phyloP scores from a whole-genome alignment of 1,284 basidiomycete species.

The Cystobasidiaceae sp. region DNA sequence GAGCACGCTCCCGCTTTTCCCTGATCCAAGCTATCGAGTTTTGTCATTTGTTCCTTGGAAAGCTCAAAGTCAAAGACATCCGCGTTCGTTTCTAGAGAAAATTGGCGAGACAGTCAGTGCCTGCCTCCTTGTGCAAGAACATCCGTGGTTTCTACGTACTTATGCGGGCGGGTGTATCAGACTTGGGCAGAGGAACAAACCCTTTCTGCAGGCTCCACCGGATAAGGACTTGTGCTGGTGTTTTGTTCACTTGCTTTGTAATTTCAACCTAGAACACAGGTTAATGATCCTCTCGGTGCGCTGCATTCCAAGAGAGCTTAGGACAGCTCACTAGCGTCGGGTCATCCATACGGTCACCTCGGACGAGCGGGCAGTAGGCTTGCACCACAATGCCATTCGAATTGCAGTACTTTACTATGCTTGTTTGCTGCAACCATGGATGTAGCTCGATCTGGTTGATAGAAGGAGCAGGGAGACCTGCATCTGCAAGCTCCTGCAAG shows the following conservation, averaged over 20 bases:
- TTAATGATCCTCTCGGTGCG: background rate
- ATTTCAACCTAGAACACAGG: slow-evolving; percentile 53
- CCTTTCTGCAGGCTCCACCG: slow-evolving; percentile 54
- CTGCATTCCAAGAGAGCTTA: background rate
- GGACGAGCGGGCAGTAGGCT: slow-evolving; percentile 55
- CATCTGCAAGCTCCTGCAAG: slow-evolving; percentile 32
- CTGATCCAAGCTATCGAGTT: slow-evolving; percentile 59
- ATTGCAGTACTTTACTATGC: slow-evolving; percentile 55
- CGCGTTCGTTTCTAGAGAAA: slow-evolving; percentile 54
- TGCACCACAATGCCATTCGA: slow-evolving; percentile 64
- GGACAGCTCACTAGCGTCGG: slow-evolving; percentile 50
- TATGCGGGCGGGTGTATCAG: slow-evolving; percentile 61
- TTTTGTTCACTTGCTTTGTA: slow-evolving; percentile 54
- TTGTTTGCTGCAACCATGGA: slow-evolving; percentile 31
- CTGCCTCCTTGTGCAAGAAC: background rate
- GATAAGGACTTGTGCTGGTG: slow-evolving; percentile 66
- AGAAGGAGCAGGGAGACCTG: slow-evolving; percentile 19
- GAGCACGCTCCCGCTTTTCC: slow-evolving; percentile 60
- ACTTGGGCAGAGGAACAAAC: slow-evolving; percentile 66
- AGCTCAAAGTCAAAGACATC: slow-evolving; percentile 67
- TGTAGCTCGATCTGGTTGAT: slow-evolving; percentile 33
- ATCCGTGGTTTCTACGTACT: slow-evolving; percentile 17
- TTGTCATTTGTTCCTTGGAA: slow-evolving; percentile 57
- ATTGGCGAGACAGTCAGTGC: background rate
- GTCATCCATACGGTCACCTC: slow-evolving; percentile 57